These are phyloP conservation scores for Babesia sp. DNA, from an alignment of 169 alveolate genomes.

Conservation along the genomic window DNA sequence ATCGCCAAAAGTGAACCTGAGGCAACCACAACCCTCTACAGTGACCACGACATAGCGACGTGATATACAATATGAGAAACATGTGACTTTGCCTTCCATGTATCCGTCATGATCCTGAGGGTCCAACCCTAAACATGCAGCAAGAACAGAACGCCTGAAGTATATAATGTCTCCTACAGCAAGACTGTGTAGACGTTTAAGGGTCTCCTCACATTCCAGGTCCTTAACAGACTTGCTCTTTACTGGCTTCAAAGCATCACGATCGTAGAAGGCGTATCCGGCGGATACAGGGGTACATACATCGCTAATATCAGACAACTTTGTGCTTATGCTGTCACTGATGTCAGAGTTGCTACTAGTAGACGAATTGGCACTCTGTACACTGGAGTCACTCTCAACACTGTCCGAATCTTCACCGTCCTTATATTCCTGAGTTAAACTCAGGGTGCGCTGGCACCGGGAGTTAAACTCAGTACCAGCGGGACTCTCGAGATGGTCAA, in stretches of 20 bases:
- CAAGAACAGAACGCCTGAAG: constrained; percentile 33
- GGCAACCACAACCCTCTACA: constrained; percentile 43
- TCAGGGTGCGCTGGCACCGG: constrained; percentile 14
- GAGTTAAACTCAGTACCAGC: constrained; percentile 4
- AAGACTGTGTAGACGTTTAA: constrained; percentile 47
- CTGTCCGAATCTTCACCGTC: constrained; percentile 13
- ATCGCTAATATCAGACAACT: constrained; percentile 11
- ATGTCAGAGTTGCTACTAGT: not conserved
- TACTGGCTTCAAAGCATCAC: not conserved
- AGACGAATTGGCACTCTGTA: not conserved
- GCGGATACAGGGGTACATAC: not conserved
- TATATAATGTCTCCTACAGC: constrained; percentile 51
- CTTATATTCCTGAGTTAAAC: not conserved
- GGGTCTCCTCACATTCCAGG: constrained; percentile 58
- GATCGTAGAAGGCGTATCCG: not conserved
- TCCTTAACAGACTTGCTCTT: constrained; percentile 33
- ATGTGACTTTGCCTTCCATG: constrained; percentile 48
- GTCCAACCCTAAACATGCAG: constrained; percentile 3
- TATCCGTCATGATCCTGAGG: constrained; percentile 20
- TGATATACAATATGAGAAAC: constrained; percentile 31
- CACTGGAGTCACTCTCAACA: not conserved
- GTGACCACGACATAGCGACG: constrained; percentile 37
- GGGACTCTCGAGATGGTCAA: constrained; percentile 6
- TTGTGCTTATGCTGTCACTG: not conserved
- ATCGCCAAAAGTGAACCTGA: constrained; percentile 55